Evolutionary conservation across 768 basidiomycete genomes (phyloP), one percentile per base, ranked within the genome.

Genomic region (Auricularia cornea): DNA sequence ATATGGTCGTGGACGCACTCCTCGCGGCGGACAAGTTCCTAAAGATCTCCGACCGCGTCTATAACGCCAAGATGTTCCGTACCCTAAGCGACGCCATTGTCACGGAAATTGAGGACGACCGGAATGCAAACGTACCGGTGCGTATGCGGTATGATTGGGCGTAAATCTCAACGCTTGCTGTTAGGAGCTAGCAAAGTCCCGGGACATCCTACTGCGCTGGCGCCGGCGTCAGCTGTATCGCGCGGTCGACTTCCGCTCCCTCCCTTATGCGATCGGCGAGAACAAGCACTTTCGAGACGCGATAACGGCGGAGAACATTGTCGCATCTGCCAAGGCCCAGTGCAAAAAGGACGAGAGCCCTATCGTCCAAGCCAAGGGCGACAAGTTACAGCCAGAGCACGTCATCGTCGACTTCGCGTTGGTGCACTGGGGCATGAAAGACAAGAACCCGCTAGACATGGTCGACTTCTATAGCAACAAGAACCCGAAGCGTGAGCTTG

Each of bases 1-100:
- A 87, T 68, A 93, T 93, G 92, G 77, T 93, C n/a, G 79, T 90
- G 16, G 91, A 93, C 67, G 89, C 81, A 0, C 78, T 94, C n/a
- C 73, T 86, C 0, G 74, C 75, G 0, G 92, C 92, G 0, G 88
- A 94, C 40, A 81, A 84, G 0, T 63, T 80, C 63, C 71, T 92
- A 70, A 78, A 84, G 52, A 81, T 93, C 59, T 84, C 88, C 0
- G 71, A 78, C 1, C 74, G 76, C 3, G 79, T 92, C 18, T 71
- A 79, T 30, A 71, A 89, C 20, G 85, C 90, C 0, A 75, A 82
- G 61, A 76, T 79, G 61, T 92, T 83, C 63, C 67, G 92, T 2
- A 76, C 80, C 63, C 77, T 93, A 2, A 91, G 87, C 0, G 92
- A 94, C 66, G 73, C 83, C 64, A 83, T 93, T 64, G 79, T 86